A percentile compares a stretch with the other conserved stretches of the same genome.
These are phyloP conservation scores for Solanum virginianum DNA, from an alignment of 257 asterid species.

Conservation along the genomic window DNA sequence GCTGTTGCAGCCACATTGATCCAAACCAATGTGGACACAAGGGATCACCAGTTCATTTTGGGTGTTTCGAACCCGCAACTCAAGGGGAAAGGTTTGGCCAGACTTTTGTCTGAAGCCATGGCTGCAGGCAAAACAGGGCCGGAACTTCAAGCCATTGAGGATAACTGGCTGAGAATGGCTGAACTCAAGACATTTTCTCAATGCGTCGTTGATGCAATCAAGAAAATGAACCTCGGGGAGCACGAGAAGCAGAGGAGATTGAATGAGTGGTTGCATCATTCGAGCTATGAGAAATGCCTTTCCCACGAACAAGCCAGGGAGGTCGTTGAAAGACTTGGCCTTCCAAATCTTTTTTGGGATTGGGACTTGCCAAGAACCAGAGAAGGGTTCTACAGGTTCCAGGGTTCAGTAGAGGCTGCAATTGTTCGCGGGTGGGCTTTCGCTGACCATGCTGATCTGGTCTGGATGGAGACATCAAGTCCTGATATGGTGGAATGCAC, in stretches of 20 bases:
- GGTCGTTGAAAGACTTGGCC: slow-evolving; percentile 50
- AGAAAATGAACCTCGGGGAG: slow-evolving; percentile 32
- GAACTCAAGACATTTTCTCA: slow-evolving; percentile 66
- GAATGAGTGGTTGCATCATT: slow-evolving; percentile 63
- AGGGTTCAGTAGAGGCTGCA: slow-evolving; percentile 79
- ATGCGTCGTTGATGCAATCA: slow-evolving; percentile 61
- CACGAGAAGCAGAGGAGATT: slow-evolving; percentile 59
- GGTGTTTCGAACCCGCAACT: slow-evolving; percentile 69
- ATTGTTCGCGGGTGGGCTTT: slow-evolving; percentile 87
- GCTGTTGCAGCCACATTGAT: slow-evolving; percentile 86
- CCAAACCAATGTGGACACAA: slow-evolving; percentile 73
- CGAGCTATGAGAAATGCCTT: slow-evolving; percentile 56
- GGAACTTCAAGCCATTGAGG: slow-evolving; percentile 77
- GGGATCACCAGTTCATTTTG: slow-evolving; percentile 86
- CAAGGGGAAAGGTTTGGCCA: slow-evolving; percentile 56
- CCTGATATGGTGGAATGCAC: slow-evolving; percentile 88
- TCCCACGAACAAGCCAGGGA: slow-evolving; percentile 67
- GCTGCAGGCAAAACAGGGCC: slow-evolving; percentile 71
- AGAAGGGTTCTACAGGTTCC: slow-evolving; percentile 82
- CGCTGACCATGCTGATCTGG: slow-evolving; percentile 54
- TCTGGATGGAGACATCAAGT: slow-evolving; percentile 95
- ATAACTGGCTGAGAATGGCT: slow-evolving; percentile 70
- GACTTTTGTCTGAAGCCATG: slow-evolving; percentile 62
- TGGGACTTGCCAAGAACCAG: slow-evolving; percentile 94
- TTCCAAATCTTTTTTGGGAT: slow-evolving; percentile 62